Percentiles rank a stretch among this genome's conserved stretches.
These are phyloP conservation scores for Debaryomycetaceae sp. DNA, from an alignment of 1,139 yeast species.

Conservation along the genomic window DNA sequence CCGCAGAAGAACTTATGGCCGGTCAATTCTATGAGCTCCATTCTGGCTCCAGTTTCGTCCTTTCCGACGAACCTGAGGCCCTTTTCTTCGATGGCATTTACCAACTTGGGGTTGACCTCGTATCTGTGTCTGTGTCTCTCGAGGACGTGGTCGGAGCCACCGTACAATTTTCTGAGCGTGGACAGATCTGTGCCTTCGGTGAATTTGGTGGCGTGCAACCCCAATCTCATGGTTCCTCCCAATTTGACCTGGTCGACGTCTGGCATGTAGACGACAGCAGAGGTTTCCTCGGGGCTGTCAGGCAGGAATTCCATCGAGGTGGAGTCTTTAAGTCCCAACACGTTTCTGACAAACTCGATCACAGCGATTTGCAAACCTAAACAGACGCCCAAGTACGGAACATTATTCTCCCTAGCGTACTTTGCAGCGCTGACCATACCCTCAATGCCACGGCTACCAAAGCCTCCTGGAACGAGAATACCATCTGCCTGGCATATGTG, in stretches of 20 bases:
- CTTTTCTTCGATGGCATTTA: slow-evolving; percentile 62
- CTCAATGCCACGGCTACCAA: slow-evolving; percentile 95
- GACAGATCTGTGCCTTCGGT: slow-evolving; percentile 67
- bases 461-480: slow-evolving; percentile 97
- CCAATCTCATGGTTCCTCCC: slow-evolving; percentile 99
- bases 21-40: slow-evolving; percentile 85
- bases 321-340: slow-evolving; percentile 64
- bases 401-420: slow-evolving; percentile 93
- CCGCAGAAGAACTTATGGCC: slow-evolving; percentile 90
- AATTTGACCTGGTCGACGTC: slow-evolving; percentile 92
- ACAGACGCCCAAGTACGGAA: slow-evolving; percentile 96
- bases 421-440: slow-evolving; percentile 97
- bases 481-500: slow-evolving; percentile 93
- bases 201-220: slow-evolving; percentile 86
- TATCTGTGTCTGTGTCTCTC: slow-evolving; percentile 99
- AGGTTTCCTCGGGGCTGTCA: slow-evolving; percentile 55
- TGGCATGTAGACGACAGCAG: slow-evolving; percentile 96
- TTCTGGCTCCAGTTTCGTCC: slow-evolving; percentile 85
- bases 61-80: slow-evolving; percentile 91
- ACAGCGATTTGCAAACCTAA: slow-evolving; percentile 97
- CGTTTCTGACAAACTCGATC: slow-evolving; percentile 85
- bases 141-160: slow-evolving; percentile 60
- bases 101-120: slow-evolving; percentile 87
- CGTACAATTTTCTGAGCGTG: slow-evolving; percentile 75
- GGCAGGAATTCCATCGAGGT: slow-evolving; percentile 85